Conservation (phyloP, 495 filamentous ascomycete species). For the Xylaria longipes region DNA sequence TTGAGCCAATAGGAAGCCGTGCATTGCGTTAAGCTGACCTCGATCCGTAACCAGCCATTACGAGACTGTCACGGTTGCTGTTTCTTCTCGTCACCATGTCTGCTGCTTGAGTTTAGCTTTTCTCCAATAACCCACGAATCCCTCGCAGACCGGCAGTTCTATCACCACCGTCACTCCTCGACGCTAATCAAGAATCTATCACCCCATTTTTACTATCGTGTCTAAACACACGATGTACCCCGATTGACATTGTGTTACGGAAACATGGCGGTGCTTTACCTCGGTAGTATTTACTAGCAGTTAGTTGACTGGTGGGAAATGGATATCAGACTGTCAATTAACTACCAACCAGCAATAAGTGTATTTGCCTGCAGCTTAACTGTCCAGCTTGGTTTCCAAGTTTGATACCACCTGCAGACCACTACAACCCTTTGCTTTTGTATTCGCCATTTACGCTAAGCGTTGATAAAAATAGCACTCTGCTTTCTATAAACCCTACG, state of each 20-base stretch:
- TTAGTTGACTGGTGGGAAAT: background rate
- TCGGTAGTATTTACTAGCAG: background rate
- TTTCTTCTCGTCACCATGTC: no score
- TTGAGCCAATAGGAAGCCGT: constrained; percentile 20
- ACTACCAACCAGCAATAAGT: no score
- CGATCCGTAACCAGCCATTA: background rate
- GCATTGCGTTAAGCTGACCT: constrained; percentile 17
- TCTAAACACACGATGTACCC: no score
- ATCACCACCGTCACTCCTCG: no score
- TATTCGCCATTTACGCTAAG: background rate
- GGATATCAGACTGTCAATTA: background rate
- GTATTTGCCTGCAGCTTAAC: background rate
- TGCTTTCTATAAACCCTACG: background rate
- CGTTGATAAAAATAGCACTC: no score
- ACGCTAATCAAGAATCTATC: no score
- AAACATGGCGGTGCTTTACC: no score
- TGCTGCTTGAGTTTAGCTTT: no score
- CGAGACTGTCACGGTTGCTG: background rate
- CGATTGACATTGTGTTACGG: no score
- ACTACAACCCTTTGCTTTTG: background rate
- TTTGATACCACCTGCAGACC: background rate
- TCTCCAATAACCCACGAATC: no score
- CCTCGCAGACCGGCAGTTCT: no score
- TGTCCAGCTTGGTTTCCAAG: background rate
- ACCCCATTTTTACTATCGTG: no score